Conservation (phyloP, 495 filamentous ascomycete genomes). For the Podospora fimiseda region DNA sequence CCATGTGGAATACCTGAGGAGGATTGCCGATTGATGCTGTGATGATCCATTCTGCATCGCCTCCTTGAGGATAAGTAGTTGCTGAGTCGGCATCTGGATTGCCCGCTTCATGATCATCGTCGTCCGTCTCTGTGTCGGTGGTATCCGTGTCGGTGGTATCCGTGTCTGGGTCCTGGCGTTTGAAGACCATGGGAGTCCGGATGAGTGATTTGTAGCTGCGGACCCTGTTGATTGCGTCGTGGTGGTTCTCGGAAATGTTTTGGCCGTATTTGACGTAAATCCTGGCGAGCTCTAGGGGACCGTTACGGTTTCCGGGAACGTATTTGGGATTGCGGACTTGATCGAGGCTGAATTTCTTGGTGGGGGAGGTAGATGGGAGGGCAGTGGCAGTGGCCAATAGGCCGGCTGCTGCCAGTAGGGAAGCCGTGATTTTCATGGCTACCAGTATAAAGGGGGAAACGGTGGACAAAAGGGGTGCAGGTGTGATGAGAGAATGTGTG, state of each 20-base stretch:
- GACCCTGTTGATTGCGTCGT: background rate
- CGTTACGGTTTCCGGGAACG: constrained; percentile 36
- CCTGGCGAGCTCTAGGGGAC: constrained; percentile 47
- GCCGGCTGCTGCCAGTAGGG: constrained; percentile 15
- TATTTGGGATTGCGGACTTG: constrained; percentile 46
- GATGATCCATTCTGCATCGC: constrained; percentile 60
- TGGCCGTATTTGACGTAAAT: constrained; percentile 55
- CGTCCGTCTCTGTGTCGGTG: background rate
- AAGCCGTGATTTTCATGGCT: background rate
- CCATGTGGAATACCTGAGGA: constrained; percentile 54
- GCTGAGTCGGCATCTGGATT: constrained; percentile 26
- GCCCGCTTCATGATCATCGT: background rate
- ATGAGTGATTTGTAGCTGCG: too few relatives aligned
- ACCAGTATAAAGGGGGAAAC: background rate
- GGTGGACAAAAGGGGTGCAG: background rate
- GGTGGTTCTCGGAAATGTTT: constrained; percentile 24
- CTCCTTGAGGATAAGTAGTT: constrained; percentile 47
- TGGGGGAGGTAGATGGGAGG: constrained; percentile 7
- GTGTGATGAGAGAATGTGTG: background rate
- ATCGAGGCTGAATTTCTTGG: constrained; percentile 41
- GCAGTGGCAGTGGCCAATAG: constrained; percentile 41
- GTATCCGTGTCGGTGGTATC: constrained; percentile 6
- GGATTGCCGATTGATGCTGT: constrained; percentile 59
- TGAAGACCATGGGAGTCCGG: too few relatives aligned
- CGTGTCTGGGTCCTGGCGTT: background rate